Conservation (phyloP, 495 filamentous ascomycete genomes). For the Penicillium parvum region DNA sequence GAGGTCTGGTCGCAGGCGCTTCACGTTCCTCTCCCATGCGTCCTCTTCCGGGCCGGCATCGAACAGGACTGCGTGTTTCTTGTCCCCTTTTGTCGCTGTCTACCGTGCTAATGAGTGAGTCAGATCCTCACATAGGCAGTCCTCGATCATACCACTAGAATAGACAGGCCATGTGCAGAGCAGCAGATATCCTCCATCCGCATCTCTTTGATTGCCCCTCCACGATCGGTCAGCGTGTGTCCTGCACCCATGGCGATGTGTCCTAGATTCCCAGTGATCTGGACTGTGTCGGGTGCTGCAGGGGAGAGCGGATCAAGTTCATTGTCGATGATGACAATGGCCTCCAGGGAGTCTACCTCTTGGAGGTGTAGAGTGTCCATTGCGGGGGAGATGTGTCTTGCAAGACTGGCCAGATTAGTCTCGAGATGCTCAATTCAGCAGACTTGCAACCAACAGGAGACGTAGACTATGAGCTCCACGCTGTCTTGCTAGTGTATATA, state of each 20-base stretch:
- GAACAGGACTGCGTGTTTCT: conserved; percentile 53
- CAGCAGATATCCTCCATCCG: conserved; percentile 57
- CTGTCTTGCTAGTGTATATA: too few species aligned
- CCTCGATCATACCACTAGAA: conserved; percentile 43
- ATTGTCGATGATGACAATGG: conserved; percentile 51
- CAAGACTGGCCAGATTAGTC: too few species aligned
- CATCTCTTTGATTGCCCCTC: conserved; percentile 43
- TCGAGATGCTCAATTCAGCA: too few species aligned
- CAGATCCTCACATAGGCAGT: not conserved
- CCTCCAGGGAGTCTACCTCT: conserved; percentile 47
- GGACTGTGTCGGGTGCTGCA: conserved; percentile 44
- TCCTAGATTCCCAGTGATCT: conserved; percentile 39
- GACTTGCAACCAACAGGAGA: too few species aligned
- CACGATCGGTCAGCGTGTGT: conserved; percentile 32
- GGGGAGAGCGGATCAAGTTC: conserved; percentile 56
- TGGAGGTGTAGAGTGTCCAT: conserved; percentile 21
- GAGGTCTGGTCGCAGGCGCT: conserved; percentile 44
- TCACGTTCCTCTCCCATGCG: conserved; percentile 53
- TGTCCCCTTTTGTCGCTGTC: conserved; percentile 51
- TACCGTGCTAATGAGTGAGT: conserved; percentile 13
- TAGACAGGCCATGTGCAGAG: conserved; percentile 55
- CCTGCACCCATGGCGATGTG: conserved; percentile 31
- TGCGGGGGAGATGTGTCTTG: not conserved
- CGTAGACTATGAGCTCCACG: too few species aligned
- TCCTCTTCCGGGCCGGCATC: conserved; percentile 56